Base-by-base conservation (phyloP, 441 rosid genomes). In the Corymbia citriodora region DNA sequence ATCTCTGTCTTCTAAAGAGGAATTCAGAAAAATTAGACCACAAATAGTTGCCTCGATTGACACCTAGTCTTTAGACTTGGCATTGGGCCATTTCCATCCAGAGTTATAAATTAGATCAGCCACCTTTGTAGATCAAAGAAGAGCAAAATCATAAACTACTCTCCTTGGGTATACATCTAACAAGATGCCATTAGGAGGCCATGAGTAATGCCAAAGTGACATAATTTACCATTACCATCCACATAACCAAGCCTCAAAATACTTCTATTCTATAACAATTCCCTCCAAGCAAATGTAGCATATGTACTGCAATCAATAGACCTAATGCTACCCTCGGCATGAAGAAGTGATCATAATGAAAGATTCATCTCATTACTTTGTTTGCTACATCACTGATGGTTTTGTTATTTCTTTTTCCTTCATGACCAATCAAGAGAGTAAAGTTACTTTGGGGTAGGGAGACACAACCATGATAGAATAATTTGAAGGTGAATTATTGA, bases 401-500 rank as follows among this genome's bases (percentile, higher is more conserved):
- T n/a, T n/a, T n/a, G 19, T 65, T 29, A 36, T 36, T 2, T 36
- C 40, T 14, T 15, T 63, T 27, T 63, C 10, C 10, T 15, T 1
- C 36, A 0, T n/a, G 74, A 65, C 74, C 40, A n/a, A 65, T n/a
- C 19, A 65, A 65, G 74, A n/a, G 74, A 15, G 21, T 15, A 0
- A n/a, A 65, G 74, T 65, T 65, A 10, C 74, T 15, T 65, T 14
- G 36, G 36, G 74, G 19, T n/a, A n/a, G 36, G 19, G 57, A 55
- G 0, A 1, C 57, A 1, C 57, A 55, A 55, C 57, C 57, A 18
- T 18, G 57, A 0, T 55, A 57, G 1, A 36, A 36, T 36, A 36
- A 36, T 36, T 36, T 36, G 40, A 36, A 36, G 40, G 40, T 36
- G 40, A 36, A 36, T 36, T 36, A 3, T 36, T 36, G 40, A 36